These are phyloP conservation scores for Trichoderma sp. DNA, from an alignment of 2,329 filamentous ascomycete genomes.

Conservation along the genomic window DNA sequence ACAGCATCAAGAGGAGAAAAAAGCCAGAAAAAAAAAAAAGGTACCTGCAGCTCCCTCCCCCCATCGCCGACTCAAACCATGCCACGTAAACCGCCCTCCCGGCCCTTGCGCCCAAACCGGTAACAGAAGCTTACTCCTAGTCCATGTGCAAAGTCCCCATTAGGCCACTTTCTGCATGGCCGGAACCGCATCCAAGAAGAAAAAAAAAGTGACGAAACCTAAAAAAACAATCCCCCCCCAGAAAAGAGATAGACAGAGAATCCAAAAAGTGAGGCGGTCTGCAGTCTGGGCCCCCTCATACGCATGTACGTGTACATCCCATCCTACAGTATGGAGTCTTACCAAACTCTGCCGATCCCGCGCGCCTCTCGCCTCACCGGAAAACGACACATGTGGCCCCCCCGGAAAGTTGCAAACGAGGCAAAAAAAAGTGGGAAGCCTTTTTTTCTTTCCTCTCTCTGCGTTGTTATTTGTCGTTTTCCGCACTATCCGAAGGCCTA, in stretches of 20 bases:
- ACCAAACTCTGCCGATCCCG: neutral
- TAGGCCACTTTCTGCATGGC: neutral
- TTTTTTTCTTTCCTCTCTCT: neutral
- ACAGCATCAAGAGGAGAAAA: neutral
- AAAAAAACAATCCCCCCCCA: neutral
- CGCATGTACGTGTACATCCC: neutral
- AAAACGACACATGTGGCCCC: neutral
- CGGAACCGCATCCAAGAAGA: neutral
- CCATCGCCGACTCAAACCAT: slow-evolving; percentile 7
- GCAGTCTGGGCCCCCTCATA: neutral
- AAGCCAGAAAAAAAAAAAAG: neutral
- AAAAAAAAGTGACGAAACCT: neutral
- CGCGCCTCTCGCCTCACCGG: neutral
- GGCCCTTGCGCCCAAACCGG: neutral
- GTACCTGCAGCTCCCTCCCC: slow-evolving; percentile 5
- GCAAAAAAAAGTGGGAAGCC: too few relatives aligned
- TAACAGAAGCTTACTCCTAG: neutral
- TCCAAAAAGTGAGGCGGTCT: slow-evolving; percentile 6
- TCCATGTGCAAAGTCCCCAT: neutral
- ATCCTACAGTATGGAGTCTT: too few relatives aligned
- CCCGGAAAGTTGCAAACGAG: neutral
- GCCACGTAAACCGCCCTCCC: slow-evolving; percentile 8
- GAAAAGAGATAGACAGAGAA: neutral
- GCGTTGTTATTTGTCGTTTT: neutral
- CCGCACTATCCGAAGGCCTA: neutral